These are phyloP conservation scores for Pseudogymnoascus sp. DNA, from an alignment of 2,329 filamentous ascomycete species.

Conservation along the genomic window DNA sequence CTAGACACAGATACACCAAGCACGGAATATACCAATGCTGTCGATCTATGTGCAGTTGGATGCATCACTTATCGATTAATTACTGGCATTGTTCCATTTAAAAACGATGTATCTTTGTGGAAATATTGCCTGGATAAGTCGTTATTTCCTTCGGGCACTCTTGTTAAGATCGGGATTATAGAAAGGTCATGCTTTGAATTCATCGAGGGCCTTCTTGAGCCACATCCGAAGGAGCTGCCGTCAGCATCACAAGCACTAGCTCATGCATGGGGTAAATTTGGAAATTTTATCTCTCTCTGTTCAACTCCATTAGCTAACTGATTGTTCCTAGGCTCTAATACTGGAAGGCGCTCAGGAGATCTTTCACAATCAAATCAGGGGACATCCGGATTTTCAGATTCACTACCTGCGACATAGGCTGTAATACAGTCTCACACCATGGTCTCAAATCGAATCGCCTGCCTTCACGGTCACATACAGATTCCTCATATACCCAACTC, in stretches of 20 bases:
- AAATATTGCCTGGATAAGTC: too few relatives aligned
- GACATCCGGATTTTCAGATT: not conserved
- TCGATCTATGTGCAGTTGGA: slow-evolving; percentile 18
- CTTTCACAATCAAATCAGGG: not conserved
- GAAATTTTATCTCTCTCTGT: not conserved
- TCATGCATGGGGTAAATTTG: not conserved
- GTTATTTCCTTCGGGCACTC: not conserved
- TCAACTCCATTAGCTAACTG: not conserved
- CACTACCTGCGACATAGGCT: not conserved
- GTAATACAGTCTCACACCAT: not conserved
- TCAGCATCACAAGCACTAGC: not conserved
- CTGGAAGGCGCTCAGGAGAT: too few relatives aligned
- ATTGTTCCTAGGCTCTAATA: not conserved
- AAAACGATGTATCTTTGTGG: too few relatives aligned
- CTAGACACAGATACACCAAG: not conserved
- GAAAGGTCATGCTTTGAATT: not conserved
- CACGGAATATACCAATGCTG: slow-evolving; percentile 11
- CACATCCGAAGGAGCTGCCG: not conserved
- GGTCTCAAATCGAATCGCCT: not conserved
- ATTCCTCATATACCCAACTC: too few relatives aligned
- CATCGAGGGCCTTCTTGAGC: not conserved
- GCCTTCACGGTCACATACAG: too few relatives aligned
- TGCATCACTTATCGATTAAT: slow-evolving; percentile 12
- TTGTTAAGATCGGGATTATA: not conserved
- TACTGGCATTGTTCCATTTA: slow-evolving; percentile 11